Conservation (phyloP, 495 filamentous ascomycete genomes). For the Penicillium pancosmium region DNA sequence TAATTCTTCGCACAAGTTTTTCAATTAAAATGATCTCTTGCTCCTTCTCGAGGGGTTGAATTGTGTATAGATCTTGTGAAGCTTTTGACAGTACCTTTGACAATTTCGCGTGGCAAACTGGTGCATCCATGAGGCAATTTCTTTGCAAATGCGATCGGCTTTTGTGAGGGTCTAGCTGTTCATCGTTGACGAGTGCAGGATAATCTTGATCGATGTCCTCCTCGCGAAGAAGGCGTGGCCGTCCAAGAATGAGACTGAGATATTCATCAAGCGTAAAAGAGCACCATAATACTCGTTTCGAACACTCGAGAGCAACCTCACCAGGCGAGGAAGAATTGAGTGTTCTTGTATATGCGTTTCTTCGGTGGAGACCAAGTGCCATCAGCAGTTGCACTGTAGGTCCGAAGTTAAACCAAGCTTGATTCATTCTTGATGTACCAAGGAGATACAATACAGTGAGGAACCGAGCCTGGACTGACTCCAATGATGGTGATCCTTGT, state of each 20-base stretch:
- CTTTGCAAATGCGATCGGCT: slow-evolving; percentile 7
- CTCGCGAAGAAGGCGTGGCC: slow-evolving; percentile 31
- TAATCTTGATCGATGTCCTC: slow-evolving; percentile 32
- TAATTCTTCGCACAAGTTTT: slow-evolving; percentile 14
- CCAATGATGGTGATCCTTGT: slow-evolving; percentile 20
- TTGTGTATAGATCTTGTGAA: slow-evolving; percentile 28
- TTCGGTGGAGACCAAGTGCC: slow-evolving; percentile 31
- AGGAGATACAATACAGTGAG: slow-evolving; percentile 32
- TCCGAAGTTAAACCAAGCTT: slow-evolving; percentile 36
- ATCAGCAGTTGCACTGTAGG: slow-evolving; percentile 34
- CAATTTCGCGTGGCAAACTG: slow-evolving; percentile 28
- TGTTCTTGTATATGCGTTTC: slow-evolving; percentile 6
- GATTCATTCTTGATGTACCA: slow-evolving; percentile 31
- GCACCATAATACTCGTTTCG: slow-evolving; percentile 31
- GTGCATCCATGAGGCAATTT: slow-evolving; percentile 36
- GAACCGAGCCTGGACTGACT: slow-evolving; percentile 31
- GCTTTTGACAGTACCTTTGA: slow-evolving; percentile 28
- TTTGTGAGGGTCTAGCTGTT: slow-evolving; percentile 13
- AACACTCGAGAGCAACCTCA: slow-evolving; percentile 23
- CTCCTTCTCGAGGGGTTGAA: slow-evolving; percentile 14
- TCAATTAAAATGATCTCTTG: slow-evolving; percentile 21
- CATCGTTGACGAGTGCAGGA: slow-evolving; percentile 27
- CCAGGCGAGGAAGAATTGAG: background rate
- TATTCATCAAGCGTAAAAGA: slow-evolving; percentile 37
- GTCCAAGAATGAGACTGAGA: slow-evolving; percentile 33